Conservation (phyloP, 192 early-diverging fungal species). For the Coemansia sp. region DNA sequence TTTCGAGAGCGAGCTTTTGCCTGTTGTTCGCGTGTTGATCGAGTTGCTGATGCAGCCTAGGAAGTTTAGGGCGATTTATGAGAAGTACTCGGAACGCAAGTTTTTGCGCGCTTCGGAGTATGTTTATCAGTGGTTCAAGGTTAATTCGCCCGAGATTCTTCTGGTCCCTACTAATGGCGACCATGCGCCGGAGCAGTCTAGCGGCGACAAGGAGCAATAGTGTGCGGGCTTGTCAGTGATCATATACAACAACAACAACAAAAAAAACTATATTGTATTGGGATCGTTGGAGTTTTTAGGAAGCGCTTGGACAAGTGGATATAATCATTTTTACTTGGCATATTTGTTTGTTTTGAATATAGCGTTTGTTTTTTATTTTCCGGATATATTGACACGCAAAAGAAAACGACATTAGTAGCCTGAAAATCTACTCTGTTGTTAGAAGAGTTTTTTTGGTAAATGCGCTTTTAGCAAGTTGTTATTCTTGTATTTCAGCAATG, state of each 20-base stretch:
- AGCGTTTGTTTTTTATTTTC: neutral
- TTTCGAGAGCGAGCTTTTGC: constrained; percentile 57
- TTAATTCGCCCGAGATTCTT: constrained; percentile 10
- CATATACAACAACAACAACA: too few species aligned
- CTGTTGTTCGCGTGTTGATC: constrained; percentile 50
- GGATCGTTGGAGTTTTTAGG: too few species aligned
- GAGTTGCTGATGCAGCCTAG: constrained; percentile 52
- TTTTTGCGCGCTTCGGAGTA: constrained; percentile 44
- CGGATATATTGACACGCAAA: too few species aligned
- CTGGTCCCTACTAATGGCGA: constrained; percentile 10
- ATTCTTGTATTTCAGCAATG: too few species aligned
- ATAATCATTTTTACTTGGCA: neutral
- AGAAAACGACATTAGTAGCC: too few species aligned
- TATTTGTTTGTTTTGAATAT: constrained; percentile 6
- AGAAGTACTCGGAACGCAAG: constrained; percentile 49
- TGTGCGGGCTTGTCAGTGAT: too few species aligned
- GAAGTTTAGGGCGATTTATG: constrained; percentile 38
- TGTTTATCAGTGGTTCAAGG: constrained; percentile 34
- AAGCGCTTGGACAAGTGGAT: too few species aligned
- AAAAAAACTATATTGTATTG: too few species aligned
- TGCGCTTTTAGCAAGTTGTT: too few species aligned
- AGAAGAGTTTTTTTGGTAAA: too few species aligned
- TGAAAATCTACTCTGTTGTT: too few species aligned
- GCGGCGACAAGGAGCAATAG: neutral
- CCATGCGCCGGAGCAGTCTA: constrained; percentile 1